Conservation (phyloP, 179 eudicot genomes). For the Silene coronaria region DNA sequence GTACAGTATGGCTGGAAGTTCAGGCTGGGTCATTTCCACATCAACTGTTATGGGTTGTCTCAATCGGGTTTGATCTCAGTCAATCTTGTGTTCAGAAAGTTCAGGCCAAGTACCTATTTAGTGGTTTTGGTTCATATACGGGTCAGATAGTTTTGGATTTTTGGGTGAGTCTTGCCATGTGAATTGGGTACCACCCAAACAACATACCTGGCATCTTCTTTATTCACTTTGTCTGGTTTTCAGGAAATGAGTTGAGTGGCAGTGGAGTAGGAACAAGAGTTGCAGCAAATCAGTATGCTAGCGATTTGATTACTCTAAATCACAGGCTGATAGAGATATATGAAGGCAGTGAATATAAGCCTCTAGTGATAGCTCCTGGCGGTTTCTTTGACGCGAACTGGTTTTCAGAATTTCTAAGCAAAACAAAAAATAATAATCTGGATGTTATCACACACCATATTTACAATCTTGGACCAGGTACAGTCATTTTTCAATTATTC, state of each 20-base stretch:
- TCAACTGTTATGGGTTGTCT: too few relatives aligned
- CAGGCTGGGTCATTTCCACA: too few relatives aligned
- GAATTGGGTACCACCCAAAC: too few relatives aligned
- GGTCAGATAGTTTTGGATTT: too few relatives aligned
- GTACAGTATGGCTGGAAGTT: too few relatives aligned
- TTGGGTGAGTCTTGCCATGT: too few relatives aligned
- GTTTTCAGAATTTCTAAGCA: slow-evolving; percentile 52
- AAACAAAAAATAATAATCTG: slow-evolving; percentile 34
- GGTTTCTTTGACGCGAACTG: slow-evolving; percentile 68
- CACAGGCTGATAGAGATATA: slow-evolving; percentile 44
- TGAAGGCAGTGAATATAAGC: slow-evolving; percentile 34
- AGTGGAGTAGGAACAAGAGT: slow-evolving; percentile 66
- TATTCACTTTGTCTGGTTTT: neutral
- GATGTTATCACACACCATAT: slow-evolving; percentile 80
- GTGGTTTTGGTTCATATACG: too few relatives aligned
- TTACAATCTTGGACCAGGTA: slow-evolving; percentile 93
- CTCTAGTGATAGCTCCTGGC: slow-evolving; percentile 68
- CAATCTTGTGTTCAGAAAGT: too few relatives aligned
- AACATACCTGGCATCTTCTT: neutral
- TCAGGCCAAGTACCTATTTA: too few relatives aligned
- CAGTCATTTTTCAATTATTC: neutral
- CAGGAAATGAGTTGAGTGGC: slow-evolving; percentile 89
- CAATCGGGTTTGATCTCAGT: too few relatives aligned
- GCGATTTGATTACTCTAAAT: slow-evolving; percentile 42
- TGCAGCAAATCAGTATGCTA: slow-evolving; percentile 59